Evolutionary conservation across 805 yeast genomes (phyloP), one percentile per base, ranked within the genome.

Genomic region (Starmera amethionina): DNA sequence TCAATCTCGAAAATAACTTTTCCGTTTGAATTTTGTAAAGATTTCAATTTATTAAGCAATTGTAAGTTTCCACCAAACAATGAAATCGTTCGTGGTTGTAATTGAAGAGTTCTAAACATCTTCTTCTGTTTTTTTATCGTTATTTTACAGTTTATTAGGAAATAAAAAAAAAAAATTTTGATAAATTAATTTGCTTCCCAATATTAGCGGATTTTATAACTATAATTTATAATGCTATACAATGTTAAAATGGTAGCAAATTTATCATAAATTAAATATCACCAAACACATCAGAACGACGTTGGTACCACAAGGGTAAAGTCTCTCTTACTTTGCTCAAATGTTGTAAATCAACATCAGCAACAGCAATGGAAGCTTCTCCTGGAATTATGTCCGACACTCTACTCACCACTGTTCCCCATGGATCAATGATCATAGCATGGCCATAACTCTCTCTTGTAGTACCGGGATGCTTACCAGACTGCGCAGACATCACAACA

Each of bases 401-500:
- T 44, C 77, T 73, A 1, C 85, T 81, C 4, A 90, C 44, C 2
- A 87, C 68, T 0, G 75, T 68, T 0, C 97, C 98, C 87, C 95
- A 85, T 0, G 98, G 97, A 48, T 84, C 90, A n/a, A 90, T 73
- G 5, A 88, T 78, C 46, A 88, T 65, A 0, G 95, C 72, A 52
- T 87, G 90, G 1, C 98, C 98, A 62, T 79, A 90, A 45, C 95
- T 83, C 42, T 75, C 71, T 42, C 97, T 65, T 8, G 51, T 40
- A 4, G 52, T 34, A 2, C 9, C 36, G 2, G 28, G 36, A 56
- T 88, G 96, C 33, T 62, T 60, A 2, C 97, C 97, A 41, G 78
- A 75, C 55, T 87, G 96, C 0, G 93, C 95, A 2, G 97, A 89
- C 82, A 88, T 75, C 4, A 90, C 65, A 6, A 89, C 95, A 57